Base-by-base conservation (phyloP, 176 grass and related monocot species). In the Eragrostis nindensis region DNA sequence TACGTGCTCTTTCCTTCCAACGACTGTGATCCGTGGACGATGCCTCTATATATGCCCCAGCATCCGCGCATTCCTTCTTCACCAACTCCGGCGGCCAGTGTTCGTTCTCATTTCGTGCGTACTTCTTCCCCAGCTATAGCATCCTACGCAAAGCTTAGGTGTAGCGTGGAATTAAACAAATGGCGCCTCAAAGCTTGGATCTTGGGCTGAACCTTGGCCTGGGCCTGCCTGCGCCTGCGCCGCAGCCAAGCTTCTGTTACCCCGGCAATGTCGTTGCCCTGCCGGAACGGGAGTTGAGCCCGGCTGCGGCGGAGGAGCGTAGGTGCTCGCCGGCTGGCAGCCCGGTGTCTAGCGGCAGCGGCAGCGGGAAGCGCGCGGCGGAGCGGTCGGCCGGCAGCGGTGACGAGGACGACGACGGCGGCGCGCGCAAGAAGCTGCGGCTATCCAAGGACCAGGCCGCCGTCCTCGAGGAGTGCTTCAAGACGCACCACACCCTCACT, bases 391-490 rank as follows among this genome's bases (percentile, higher is more conserved):
- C 74, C 81, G 84, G 62, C 21, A 89, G 91, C 16, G 86, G 90
- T 16, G 90, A 87, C 77, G 94, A 97, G 26, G 94, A 97, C 53
- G 94, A 93, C 61, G 90, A 92, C n/a, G 87, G 84, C 55, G 87
- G 83, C 3, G 72, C 43, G 93, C 92, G 94, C 56, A 97, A 97
- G 88, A 97, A 97, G 86, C 88, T 97, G 43, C 89, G 94, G 24
- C 74, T 97, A 54, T 90, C 94, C 47, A 97, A 94, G 78, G 92
- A 97, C 52, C 94, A 97, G 81, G 89, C 94, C 36, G 87, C 85
- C 48, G 70, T 97, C 1, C 87, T 97, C 19, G 94, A 97, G 83
- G 94, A 97, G 67, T 88, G 91, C 82, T 97, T 97, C 87, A 94
- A 91, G 74, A 87, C 89, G 16, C 92, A 97, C 89, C 93, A 86